phyloP scores from a whole-genome alignment of 495 filamentous ascomycete genomes.

The Hypoxylon cercidicola region DNA sequence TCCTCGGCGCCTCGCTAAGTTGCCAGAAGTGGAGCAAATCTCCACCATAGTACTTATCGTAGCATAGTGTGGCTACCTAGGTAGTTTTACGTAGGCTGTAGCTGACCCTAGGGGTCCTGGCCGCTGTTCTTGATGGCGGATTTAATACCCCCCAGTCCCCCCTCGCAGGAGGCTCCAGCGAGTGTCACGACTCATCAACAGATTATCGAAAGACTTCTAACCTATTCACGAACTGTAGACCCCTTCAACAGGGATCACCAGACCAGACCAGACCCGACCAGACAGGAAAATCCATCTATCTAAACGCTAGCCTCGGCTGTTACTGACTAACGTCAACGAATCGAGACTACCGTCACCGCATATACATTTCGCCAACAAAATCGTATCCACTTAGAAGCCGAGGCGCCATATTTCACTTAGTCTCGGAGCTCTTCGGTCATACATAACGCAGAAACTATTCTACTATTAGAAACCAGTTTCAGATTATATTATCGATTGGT shows the following conservation, averaged over 20 bases:
- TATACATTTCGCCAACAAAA: constrained; percentile 18
- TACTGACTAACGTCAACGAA: constrained; percentile 22
- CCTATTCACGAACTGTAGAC: constrained; percentile 28
- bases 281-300: constrained; percentile 19
- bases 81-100: constrained; percentile 24
- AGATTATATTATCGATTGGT: constrained; percentile 16
- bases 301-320: constrained; percentile 29
- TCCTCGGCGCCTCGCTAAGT: constrained; percentile 39
- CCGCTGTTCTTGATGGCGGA: constrained; percentile 30
- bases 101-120: constrained; percentile 23
- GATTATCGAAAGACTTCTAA: constrained; percentile 31
- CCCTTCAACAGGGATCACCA: constrained; percentile 20
- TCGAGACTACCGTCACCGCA: constrained; percentile 27
- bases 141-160: constrained; percentile 35
- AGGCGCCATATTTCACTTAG: constrained; percentile 17
- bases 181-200: constrained; percentile 40
- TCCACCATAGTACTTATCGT: constrained; percentile 31
- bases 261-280: constrained; percentile 9
- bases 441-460: constrained; percentile 15
- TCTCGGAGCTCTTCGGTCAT: constrained; percentile 18
- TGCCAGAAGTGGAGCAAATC: constrained; percentile 39
- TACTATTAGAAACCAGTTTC: constrained; percentile 13
- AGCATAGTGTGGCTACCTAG: constrained; percentile 30
- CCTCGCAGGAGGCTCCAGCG: constrained; percentile 25
- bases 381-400: constrained; percentile 6